Evolutionary conservation across 225 moss, liverwort and hornwort genomes (phyloP).

Genomic region (Neckera pumila): DNA sequence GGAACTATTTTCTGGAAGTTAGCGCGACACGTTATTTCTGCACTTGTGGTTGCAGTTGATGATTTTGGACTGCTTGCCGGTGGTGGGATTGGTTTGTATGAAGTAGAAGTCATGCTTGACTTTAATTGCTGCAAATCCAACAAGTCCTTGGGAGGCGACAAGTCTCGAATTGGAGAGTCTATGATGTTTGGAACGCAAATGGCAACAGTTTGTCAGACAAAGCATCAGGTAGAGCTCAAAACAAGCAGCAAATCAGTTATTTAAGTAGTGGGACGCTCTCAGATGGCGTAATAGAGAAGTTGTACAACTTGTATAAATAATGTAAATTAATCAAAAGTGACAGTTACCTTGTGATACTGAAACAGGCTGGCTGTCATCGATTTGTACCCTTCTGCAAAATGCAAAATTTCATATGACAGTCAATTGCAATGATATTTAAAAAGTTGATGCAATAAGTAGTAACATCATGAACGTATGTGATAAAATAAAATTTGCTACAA

Average conservation of each 20-base stretch:
- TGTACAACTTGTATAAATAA: background rate
- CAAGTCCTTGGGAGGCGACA: constrained; percentile 32
- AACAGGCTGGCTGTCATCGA: background rate
- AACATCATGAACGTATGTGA: background rate
- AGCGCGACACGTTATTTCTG: background rate
- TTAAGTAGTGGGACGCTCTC: too few relatives aligned
- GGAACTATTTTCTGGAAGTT: background rate
- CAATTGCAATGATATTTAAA: background rate
- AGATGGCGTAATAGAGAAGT: background rate
- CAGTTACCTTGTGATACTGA: background rate
- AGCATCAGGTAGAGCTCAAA: background rate
- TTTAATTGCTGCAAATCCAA: constrained; percentile 9
- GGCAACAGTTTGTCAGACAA: background rate
- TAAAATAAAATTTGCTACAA: background rate
- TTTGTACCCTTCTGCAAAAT: constrained; percentile 28
- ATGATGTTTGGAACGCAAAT: background rate
- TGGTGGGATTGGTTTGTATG: constrained; percentile 1
- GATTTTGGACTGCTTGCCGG: constrained; percentile 19
- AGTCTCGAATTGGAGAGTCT: constrained; percentile 25
- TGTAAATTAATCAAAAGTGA: background rate
- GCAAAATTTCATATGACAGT: background rate
- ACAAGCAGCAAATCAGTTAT: too few relatives aligned
- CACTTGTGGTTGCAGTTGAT: background rate
- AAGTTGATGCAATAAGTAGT: background rate
- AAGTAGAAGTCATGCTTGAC: constrained; percentile 8